Evolutionary conservation across 2,329 filamentous ascomycete genomes (phyloP).

Genomic region (Fusarium pilosicola): DNA sequence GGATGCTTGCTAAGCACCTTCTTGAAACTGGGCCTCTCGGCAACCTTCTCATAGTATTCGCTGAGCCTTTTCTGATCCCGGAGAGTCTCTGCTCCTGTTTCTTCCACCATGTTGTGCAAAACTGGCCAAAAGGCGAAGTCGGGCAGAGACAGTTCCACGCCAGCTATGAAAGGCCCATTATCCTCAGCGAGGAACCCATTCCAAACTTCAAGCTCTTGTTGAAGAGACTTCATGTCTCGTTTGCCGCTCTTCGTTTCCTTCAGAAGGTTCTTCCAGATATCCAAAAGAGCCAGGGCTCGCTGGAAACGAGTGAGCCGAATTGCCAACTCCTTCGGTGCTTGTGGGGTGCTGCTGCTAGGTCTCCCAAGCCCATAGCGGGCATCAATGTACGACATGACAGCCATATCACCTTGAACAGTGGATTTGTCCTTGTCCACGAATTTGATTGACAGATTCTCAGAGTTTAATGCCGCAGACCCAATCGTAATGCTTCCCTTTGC

Average conservation of each 20-base stretch:
- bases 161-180: constrained; percentile 58
- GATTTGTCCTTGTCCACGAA: constrained; percentile 68
- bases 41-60: constrained; percentile 52
- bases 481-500: constrained; percentile 56
- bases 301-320: constrained; percentile 56
- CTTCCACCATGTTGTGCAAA: constrained; percentile 56
- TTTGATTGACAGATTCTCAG: constrained; percentile 49
- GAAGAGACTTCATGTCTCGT: constrained; percentile 38
- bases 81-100: constrained; percentile 47
- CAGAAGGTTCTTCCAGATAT: constrained; percentile 47
- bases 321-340: constrained; percentile 47
- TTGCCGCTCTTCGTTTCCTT: constrained; percentile 2
- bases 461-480: constrained; percentile 9
- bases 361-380: constrained; percentile 56
- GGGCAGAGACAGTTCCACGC: constrained; percentile 53
- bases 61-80: constrained; percentile 46
- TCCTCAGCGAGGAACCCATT: constrained; percentile 47
- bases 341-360: constrained; percentile 38
- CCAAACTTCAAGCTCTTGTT: constrained; percentile 54
- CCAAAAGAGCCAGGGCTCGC: constrained; percentile 49
- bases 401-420: constrained; percentile 59
- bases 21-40: constrained; percentile 33
- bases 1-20: constrained; percentile 37
- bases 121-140: constrained; percentile 70
- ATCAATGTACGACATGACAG: constrained; percentile 70